phyloP scores from a whole-genome alignment of 2,329 filamentous ascomycete genomes.

The Penicillium sp. region DNA sequence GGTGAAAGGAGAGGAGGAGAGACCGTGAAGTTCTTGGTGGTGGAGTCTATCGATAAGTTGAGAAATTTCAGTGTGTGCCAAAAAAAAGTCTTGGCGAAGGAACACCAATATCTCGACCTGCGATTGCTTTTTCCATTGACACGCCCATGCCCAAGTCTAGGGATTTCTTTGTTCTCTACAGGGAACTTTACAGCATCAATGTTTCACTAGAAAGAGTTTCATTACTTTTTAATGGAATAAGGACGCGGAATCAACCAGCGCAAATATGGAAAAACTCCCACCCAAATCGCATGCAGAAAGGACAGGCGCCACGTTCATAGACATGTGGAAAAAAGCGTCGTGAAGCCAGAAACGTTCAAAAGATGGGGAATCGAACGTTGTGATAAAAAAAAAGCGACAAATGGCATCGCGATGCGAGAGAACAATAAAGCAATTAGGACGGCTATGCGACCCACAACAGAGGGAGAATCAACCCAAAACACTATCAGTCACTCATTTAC shows the following conservation, averaged over 20 bases:
- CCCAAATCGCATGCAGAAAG: constrained; percentile 14
- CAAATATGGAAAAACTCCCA: constrained; percentile 8
- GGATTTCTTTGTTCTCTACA: neutral
- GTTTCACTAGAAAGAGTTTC: neutral
- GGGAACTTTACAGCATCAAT: neutral
- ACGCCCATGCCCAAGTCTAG: neutral
- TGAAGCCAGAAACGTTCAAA: constrained; percentile 8
- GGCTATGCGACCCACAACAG: constrained; percentile 7
- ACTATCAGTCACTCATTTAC: constrained; percentile 39
- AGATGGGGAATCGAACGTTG: constrained; percentile 20
- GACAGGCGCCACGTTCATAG: constrained; percentile 20
- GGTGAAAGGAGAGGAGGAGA: constrained; percentile 20
- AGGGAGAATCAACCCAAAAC: constrained; percentile 2
- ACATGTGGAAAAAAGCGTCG: constrained; percentile 20
- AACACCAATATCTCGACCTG: constrained; percentile 19
- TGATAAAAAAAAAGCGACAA: constrained; percentile 5
- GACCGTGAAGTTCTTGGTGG: constrained; percentile 33
- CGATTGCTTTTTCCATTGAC: neutral
- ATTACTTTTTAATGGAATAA: constrained; percentile 11
- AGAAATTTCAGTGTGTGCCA: constrained; percentile 47
- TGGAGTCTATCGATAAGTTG: constrained; percentile 41
- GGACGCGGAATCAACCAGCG: constrained; percentile 3
- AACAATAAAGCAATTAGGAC: constrained; percentile 14
- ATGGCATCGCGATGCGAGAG: constrained; percentile 22
- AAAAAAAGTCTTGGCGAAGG: constrained; percentile 40